Evolutionary conservation across 1,284 basidiomycete genomes (phyloP), one percentile per base, ranked within the genome.

Genomic region (Violaceomyces palustris): DNA sequence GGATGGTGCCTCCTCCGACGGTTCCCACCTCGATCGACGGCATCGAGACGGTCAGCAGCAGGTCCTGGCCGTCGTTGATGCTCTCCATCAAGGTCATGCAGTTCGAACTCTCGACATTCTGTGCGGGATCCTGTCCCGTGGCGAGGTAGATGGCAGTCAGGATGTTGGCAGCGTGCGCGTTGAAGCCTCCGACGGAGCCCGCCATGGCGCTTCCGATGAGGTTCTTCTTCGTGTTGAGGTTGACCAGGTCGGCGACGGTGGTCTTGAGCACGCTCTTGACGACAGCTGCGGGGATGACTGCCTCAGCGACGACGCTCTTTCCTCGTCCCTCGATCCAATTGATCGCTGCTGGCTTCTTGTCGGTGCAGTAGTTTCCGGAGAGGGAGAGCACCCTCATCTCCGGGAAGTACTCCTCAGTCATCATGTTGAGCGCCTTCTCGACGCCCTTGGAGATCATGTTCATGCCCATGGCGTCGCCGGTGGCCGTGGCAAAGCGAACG

Each of bases 401-500:
- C 4, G 93, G 93, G 79, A 90, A 98, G 69, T 84, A 77, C 53
- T 80, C 78, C n/a, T 61, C 47, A 60, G 81, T 80, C 79, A 98
- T 82, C 25, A 80, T 80, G 67, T 86, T 87, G 15, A 99, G 81
- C 17, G 91, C 89, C 76, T 88, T 88, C 77, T 98, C 94, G 5
- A 64, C 51, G 15, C 59, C 62, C 57, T 77, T 77, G 3, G 74
- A 75, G 37, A 77, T 77, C 93, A 99, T 99, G 79, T 99, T 99
- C 94, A 99, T 98, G 25, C 93, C 93, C 93, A 98, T 99, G 23
- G 93, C 94, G 72, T 98, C 94, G 44, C 94, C 94, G 0, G 94
- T 98, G 80, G 85, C 47, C 1, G 91, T 97, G 35, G 87, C 87
- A 70, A 99, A 97, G 36, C 94, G 82, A n/a, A 97, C 85, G 74